These are phyloP conservation scores for Populus hybrid DNA, from an alignment of 441 rosid genomes.

Conservation along the genomic window DNA sequence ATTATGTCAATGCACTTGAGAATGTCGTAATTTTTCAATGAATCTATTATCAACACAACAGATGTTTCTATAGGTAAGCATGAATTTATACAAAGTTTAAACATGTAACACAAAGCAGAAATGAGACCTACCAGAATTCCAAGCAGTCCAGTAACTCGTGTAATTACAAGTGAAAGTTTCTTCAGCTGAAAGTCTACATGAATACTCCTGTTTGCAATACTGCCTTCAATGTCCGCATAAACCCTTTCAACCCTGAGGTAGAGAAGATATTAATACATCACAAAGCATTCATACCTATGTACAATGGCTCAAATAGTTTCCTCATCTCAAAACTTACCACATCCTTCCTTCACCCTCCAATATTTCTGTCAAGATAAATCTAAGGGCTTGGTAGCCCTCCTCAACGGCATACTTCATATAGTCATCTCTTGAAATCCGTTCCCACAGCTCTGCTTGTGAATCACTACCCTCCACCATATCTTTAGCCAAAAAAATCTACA, in stretches of 20 bases:
- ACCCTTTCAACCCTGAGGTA: slow-evolving; percentile 82
- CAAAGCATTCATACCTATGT: slow-evolving; percentile 8
- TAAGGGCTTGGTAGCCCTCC: slow-evolving; percentile 72
- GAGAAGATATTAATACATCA: slow-evolving; percentile 21
- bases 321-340: slow-evolving; percentile 52
- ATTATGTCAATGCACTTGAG: not conserved
- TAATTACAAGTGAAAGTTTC: slow-evolving; percentile 76
- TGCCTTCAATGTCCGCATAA: slow-evolving; percentile 59
- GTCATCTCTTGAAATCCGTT: slow-evolving; percentile 80
- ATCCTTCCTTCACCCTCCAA: slow-evolving; percentile 86
- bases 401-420: slow-evolving; percentile 97
- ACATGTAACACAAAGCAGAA: not conserved
- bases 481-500: slow-evolving; percentile 85
- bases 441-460: slow-evolving; percentile 83
- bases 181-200: slow-evolving; percentile 60
- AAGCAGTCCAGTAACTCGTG: slow-evolving; percentile 75
- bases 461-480: slow-evolving; percentile 69
- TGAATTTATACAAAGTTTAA: not conserved
- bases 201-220: slow-evolving; percentile 48
- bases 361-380: slow-evolving; percentile 61
- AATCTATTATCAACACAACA: not conserved
- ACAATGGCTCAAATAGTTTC: not conserved
- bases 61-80: not conserved
- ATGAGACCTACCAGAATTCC: slow-evolving; percentile 76
- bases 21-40: not conserved